Evolutionary conservation across 2,329 filamentous ascomycete genomes (phyloP).

Genomic region (Aspergillus novoparasiticus): DNA sequence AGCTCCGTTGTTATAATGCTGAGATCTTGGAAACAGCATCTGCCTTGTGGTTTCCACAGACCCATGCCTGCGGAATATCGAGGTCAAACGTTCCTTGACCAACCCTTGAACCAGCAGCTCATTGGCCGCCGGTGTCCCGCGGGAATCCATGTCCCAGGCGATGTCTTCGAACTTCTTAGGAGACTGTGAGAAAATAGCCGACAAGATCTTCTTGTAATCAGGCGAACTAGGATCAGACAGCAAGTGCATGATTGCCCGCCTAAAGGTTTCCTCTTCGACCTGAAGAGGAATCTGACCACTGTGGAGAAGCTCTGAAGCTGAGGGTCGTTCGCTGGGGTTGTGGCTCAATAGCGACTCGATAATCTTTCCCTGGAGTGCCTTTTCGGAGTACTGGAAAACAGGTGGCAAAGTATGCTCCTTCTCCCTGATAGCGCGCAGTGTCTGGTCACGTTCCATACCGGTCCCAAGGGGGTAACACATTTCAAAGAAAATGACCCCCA

Average conservation of each 20-base stretch:
- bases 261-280: slow-evolving; percentile 89
- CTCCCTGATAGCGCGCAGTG: slow-evolving; percentile 70
- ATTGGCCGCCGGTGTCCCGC: slow-evolving; percentile 53
- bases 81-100: slow-evolving; percentile 72
- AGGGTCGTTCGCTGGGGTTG: slow-evolving; percentile 78
- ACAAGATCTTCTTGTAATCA: slow-evolving; percentile 86
- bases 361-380: slow-evolving; percentile 71
- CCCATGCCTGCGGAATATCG: slow-evolving; percentile 85
- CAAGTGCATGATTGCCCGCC: slow-evolving; percentile 77
- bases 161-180: slow-evolving; percentile 79
- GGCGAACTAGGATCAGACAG: slow-evolving; percentile 76
- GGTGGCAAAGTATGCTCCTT: slow-evolving; percentile 69
- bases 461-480: slow-evolving; percentile 75
- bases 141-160: slow-evolving; percentile 71
- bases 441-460: slow-evolving; percentile 63
- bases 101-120: slow-evolving; percentile 68
- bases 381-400: slow-evolving; percentile 72
- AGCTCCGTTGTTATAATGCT: slow-evolving; percentile 72
- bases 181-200: slow-evolving; percentile 76
- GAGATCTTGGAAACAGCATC: slow-evolving; percentile 77
- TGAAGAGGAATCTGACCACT: slow-evolving; percentile 86
- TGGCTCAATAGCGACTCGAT: slow-evolving; percentile 80
- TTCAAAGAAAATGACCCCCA: slow-evolving; percentile 97
- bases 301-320: slow-evolving; percentile 77
- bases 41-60: slow-evolving; percentile 79